Evolutionary conservation across 805 yeast species (phyloP), one percentile per base, ranked within the genome.

Genomic region (Cephaloascus albidus): DNA sequence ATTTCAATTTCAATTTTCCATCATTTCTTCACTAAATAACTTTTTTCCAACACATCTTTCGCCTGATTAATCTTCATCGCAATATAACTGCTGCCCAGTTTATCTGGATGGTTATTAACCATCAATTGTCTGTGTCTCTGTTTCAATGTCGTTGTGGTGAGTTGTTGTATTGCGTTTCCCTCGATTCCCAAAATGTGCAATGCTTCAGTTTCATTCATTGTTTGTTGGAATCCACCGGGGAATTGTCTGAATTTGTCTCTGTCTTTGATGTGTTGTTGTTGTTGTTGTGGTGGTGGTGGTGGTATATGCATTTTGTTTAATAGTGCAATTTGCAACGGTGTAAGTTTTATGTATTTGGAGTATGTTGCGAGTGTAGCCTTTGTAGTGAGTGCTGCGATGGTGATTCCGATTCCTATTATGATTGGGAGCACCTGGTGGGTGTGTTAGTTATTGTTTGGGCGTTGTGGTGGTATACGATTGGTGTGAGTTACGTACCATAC

Each of bases 51-150:
- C 35, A 85, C 65, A 39, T 79, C 89, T 57, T 84, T 88, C 27
- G 96, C 96, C 55, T 81, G 85, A 52, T 87, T 86, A 37, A 87
- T 82, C 62, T 86, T 87, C 58, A 85, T 79, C 19, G 95, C 93
- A 45, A 86, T 51, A 47, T 72, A 83, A 16, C 86, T 78, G 36
- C 89, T 81, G 2, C 96, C 96, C 3, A 95, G 95, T 49, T 82
- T 77, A 57, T 86, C 96, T 1, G 96, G 95, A 55, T 86, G 96
- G 57, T 86, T 86, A 10, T 76, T 63, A 60, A 86, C 64, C 95
- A 86, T 87, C 54, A 82, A 70, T 43, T 63, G 65, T 52, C 95
- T 70, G 55, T 87, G 95, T 41, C 78, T 76, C 43, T 74, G 79
- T 57, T 81, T 81, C 47, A 90, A 65, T 46, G 73, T 53, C 10